phyloP scores from a whole-genome alignment of 345 rosid species.

The Cardamine occulta region DNA sequence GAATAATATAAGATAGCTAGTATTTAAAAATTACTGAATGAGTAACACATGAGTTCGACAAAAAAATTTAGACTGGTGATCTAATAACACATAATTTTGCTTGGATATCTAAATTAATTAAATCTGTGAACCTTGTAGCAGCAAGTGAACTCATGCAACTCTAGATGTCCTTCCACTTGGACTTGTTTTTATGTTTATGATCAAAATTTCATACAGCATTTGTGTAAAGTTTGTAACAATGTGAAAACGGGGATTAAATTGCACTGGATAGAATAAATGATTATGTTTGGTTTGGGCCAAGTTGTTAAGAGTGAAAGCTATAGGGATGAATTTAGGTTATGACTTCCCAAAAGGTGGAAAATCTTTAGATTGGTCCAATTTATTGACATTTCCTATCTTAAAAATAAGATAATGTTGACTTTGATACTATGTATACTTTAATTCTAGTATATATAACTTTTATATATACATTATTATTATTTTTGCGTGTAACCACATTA shows the following conservation, averaged over 20 bases:
- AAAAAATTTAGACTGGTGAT: too few species aligned
- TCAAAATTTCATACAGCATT: neutral
- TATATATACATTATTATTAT: neutral
- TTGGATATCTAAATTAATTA: too few species aligned
- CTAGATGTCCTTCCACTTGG: neutral
- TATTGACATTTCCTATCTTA: constrained; percentile 15
- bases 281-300: constrained; percentile 22
- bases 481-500: neutral
- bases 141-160: neutral
- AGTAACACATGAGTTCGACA: too few species aligned
- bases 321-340: constrained; percentile 28
- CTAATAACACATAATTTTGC: too few species aligned
- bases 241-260: constrained; percentile 16
- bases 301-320: constrained; percentile 17
- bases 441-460: too few species aligned
- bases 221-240: neutral
- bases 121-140: neutral
- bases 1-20: too few species aligned
- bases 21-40: too few species aligned
- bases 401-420: constrained; percentile 27
- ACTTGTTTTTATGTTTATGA: neutral
- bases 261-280: constrained; percentile 17
- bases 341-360: constrained; percentile 40
- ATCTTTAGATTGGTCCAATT: constrained; percentile 41
- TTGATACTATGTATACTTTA: neutral